A percentile compares a stretch with the other conserved stretches of the same genome.
Evolutionary conservation across 75 land plant genomes (phyloP).

Genomic region (Cryptomeria japonica): DNA sequence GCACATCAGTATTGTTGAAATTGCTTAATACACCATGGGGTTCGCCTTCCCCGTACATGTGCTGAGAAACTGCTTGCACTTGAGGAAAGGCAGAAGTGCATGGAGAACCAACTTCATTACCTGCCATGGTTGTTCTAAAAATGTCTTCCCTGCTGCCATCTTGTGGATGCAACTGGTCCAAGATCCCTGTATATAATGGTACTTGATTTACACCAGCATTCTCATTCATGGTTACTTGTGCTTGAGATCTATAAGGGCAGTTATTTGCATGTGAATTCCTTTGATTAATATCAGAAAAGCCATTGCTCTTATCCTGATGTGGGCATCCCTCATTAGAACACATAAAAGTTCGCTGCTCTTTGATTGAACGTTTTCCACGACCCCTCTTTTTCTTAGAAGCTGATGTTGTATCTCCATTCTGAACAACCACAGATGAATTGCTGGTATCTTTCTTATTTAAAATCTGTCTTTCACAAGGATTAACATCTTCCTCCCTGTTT

Average conservation of each 20-base stretch:
- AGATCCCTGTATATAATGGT: slow-evolving; percentile 1
- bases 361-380: slow-evolving; percentile 1
- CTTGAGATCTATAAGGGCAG: not conserved
- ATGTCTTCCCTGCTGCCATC: slow-evolving; percentile 21
- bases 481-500: slow-evolving; percentile 15
- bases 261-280: not conserved
- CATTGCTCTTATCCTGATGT: slow-evolving; percentile 6
- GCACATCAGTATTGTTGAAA: slow-evolving; percentile 15
- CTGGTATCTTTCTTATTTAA: not conserved
- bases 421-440: slow-evolving; percentile 4
- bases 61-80: slow-evolving; percentile 22
- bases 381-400: slow-evolving; percentile 20
- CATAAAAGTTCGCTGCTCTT: not conserved
- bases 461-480: slow-evolving; percentile 5
- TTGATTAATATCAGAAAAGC: slow-evolving; percentile 29
- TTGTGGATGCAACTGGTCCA: not conserved
- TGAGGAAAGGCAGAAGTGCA: slow-evolving; percentile 10
- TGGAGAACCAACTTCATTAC: slow-evolving; percentile 15
- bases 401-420: not conserved
- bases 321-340: slow-evolving; percentile 4
- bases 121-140: not conserved
- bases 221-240: not conserved
- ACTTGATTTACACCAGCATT: not conserved
- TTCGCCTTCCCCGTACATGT: slow-evolving; percentile 22
- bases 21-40: slow-evolving; percentile 18